phyloP scores from a whole-genome alignment of 2,329 filamentous ascomycete genomes.

The Hirsutella minnesotensis region DNA sequence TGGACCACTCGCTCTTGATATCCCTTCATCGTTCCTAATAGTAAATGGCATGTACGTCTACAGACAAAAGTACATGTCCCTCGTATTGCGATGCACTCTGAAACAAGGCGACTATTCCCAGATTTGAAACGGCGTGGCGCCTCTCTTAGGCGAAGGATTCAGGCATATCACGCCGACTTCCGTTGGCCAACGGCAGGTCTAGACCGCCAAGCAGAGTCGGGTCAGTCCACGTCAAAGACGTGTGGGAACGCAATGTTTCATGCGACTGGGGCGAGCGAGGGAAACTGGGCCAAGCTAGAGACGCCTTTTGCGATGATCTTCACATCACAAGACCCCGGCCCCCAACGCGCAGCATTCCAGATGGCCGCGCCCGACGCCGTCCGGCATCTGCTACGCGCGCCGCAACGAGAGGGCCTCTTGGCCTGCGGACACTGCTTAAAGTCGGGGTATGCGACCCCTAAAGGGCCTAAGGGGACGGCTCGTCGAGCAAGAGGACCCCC shows the following conservation, averaged over 20 bases:
- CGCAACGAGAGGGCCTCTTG: no score
- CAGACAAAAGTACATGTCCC: not conserved
- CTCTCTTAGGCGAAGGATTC: not conserved
- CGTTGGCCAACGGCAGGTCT: not conserved
- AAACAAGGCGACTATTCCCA: no score
- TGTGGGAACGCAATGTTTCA: no score
- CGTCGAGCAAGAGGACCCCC: no score
- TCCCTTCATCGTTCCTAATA: slow-evolving; percentile 4
- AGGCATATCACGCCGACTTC: not conserved
- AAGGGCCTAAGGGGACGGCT: no score
- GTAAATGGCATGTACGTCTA: not conserved
- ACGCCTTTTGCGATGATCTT: not conserved
- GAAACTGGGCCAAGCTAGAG: not conserved
- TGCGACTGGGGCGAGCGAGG: no score
- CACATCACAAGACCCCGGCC: not conserved
- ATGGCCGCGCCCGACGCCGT: not conserved
- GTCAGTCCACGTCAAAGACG: no score
- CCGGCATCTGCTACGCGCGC: not conserved
- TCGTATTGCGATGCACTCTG: not conserved
- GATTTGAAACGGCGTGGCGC: no score
- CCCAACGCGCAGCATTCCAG: slow-evolving; percentile 1
- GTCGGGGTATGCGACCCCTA: no score
- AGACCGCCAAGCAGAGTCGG: no score
- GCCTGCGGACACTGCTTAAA: no score
- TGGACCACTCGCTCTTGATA: slow-evolving; percentile 14